phyloP scores from a whole-genome alignment of 2,329 filamentous ascomycete genomes.

The Grosmannia huntii region DNA sequence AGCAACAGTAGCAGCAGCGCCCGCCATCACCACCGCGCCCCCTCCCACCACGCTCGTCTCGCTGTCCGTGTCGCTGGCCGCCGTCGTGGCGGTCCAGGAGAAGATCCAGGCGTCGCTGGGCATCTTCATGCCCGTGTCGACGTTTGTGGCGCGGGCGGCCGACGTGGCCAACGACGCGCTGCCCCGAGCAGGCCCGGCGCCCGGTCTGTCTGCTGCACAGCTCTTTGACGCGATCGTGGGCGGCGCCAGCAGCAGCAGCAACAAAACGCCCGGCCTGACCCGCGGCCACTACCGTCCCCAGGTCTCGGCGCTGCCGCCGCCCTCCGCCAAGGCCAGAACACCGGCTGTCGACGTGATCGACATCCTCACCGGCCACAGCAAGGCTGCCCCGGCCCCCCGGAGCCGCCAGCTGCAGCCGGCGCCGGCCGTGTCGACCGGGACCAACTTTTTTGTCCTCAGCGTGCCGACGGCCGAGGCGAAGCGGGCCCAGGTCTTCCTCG shows the following conservation, averaged over 20 bases:
- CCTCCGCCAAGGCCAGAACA: constrained; percentile 14
- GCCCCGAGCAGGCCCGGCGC: constrained; percentile 46
- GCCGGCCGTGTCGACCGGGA: constrained; percentile 38
- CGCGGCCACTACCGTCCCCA: constrained; percentile 59
- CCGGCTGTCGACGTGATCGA: constrained; percentile 69
- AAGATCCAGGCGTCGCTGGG: constrained; percentile 67
- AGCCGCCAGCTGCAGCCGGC: constrained; percentile 23
- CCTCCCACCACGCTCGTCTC: constrained; percentile 40
- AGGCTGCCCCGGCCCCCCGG: constrained; percentile 17
- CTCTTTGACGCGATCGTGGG: constrained; percentile 80
- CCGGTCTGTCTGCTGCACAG: constrained; percentile 60
- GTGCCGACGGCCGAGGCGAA: constrained; percentile 72
- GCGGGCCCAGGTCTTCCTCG: constrained; percentile 69
- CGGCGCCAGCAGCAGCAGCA: constrained; percentile 23
- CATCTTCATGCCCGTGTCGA: constrained; percentile 69
- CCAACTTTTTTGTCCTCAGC: constrained; percentile 70
- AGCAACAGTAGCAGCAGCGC: constrained; percentile 18
- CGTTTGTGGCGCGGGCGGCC: constrained; percentile 74
- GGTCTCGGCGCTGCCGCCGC: constrained; percentile 45
- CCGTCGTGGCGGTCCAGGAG: constrained; percentile 69
- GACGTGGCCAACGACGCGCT: constrained; percentile 81
- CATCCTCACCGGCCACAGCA: constrained; percentile 28
- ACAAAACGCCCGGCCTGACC: constrained; percentile 32
- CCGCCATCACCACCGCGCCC: constrained; percentile 12
- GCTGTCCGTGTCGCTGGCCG: constrained; percentile 63